Evolutionary conservation across 2,329 filamentous ascomycete species (phyloP).

Genomic region (Cephalotrichum gorgonifer): DNA sequence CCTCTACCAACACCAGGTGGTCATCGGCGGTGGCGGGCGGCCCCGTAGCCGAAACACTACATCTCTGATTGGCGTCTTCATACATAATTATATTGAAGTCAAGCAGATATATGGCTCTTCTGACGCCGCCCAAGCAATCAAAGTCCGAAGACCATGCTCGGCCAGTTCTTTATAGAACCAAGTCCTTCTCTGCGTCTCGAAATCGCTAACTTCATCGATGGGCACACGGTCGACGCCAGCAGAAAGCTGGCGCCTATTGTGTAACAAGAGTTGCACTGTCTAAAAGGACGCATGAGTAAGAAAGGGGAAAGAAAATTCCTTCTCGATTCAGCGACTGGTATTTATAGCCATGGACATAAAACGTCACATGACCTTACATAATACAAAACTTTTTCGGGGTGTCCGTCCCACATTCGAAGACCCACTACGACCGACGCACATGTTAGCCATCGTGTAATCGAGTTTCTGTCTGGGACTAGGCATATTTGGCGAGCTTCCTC

Average conservation of each 20-base stretch:
- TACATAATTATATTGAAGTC: neutral
- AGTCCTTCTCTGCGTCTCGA: slow-evolving; percentile 35
- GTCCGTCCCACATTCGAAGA: neutral
- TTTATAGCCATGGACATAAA: neutral
- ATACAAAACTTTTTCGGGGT: neutral
- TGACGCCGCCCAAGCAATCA: slow-evolving; percentile 66
- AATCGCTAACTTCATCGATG: slow-evolving; percentile 48
- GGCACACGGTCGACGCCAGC: slow-evolving; percentile 11
- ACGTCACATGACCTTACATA: neutral
- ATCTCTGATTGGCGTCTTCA: neutral
- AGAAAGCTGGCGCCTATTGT: slow-evolving; percentile 4
- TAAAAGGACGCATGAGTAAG: slow-evolving; percentile 4
- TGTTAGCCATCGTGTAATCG: neutral
- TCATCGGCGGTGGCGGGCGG: too few species aligned
- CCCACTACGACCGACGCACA: too few species aligned
- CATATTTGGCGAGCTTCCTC: too few species aligned
- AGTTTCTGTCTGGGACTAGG: neutral
- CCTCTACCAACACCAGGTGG: too few species aligned
- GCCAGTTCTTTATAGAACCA: slow-evolving; percentile 64
- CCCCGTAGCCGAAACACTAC: too few species aligned
- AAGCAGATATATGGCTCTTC: slow-evolving; percentile 70
- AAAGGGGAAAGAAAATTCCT: neutral
- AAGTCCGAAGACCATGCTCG: slow-evolving; percentile 38
- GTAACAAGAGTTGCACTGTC: slow-evolving; percentile 5
- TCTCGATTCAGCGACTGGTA: neutral